Evolutionary conservation across 2,329 filamentous ascomycete genomes (phyloP).

Genomic region (Neonectria neomacrospora): DNA sequence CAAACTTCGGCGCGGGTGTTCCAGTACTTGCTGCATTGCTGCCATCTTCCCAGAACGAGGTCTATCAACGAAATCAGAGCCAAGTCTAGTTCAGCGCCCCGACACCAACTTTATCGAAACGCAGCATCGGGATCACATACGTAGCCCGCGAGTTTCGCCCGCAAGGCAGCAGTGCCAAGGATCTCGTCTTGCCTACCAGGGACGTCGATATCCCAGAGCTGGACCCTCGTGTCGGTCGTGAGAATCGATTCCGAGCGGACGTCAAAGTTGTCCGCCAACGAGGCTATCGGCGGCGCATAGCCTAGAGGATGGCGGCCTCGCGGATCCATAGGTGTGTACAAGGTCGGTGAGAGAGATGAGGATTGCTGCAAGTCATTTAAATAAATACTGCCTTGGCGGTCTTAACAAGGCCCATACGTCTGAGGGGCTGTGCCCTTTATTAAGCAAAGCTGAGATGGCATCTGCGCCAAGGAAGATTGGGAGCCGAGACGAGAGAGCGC

Average conservation of each 20-base stretch:
- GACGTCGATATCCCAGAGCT: conserved; percentile 13
- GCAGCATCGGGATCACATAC: background rate
- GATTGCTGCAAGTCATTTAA: background rate
- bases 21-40: background rate
- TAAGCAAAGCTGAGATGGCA: background rate
- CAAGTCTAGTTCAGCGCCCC: background rate
- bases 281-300: background rate
- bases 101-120: background rate
- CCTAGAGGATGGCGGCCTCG: background rate
- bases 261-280: background rate
- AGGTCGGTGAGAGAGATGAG: background rate
- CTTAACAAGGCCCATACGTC: background rate
- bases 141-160: conserved; percentile 7
- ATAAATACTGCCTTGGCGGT: background rate
- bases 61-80: background rate
- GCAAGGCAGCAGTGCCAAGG: conserved; percentile 8
- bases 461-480: background rate
- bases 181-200: conserved; percentile 1
- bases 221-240: conserved; percentile 12
- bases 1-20: background rate
- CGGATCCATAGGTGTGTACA: background rate
- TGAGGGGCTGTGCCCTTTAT: background rate
- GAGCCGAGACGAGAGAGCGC: background rate
- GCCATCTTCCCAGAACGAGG: background rate
- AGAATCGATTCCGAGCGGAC: background rate